Percentiles rank a stretch among this genome's conserved stretches.
These are phyloP conservation scores for Rhododendron molle DNA, from an alignment of 148 eudicot species.

Conservation along the genomic window DNA sequence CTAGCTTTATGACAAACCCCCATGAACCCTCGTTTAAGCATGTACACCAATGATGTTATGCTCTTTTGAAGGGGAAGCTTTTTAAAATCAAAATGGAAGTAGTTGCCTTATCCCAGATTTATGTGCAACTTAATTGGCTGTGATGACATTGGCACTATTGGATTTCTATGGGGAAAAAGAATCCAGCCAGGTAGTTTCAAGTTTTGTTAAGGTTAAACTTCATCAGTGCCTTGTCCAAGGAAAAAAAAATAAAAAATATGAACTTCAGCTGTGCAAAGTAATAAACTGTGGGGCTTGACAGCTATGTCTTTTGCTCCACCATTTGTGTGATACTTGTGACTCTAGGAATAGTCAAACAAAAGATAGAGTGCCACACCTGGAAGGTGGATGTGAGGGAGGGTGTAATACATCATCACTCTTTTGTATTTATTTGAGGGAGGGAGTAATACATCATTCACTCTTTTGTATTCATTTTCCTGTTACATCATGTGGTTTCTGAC, in stretches of 20 bases:
- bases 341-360: neutral
- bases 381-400: neutral
- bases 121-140: neutral
- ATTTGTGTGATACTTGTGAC: neutral
- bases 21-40: neutral
- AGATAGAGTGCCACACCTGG: neutral
- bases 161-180: neutral
- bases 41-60: neutral
- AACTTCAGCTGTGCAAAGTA: neutral
- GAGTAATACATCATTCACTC: neutral
- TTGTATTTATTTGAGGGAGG: neutral
- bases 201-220: neutral
- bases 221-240: neutral
- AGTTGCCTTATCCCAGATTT: neutral
- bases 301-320: neutral
- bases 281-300: neutral
- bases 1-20: neutral
- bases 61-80: neutral
- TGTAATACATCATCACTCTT: neutral
- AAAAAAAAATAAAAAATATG: neutral
- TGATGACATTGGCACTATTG: neutral
- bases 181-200: neutral
- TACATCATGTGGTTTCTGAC: constrained; percentile 11
- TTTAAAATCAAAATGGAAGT: neutral
- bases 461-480: neutral